Evolutionary conservation across 179 eudicot genomes (phyloP).

Genomic region (Silene vulgaris): DNA sequence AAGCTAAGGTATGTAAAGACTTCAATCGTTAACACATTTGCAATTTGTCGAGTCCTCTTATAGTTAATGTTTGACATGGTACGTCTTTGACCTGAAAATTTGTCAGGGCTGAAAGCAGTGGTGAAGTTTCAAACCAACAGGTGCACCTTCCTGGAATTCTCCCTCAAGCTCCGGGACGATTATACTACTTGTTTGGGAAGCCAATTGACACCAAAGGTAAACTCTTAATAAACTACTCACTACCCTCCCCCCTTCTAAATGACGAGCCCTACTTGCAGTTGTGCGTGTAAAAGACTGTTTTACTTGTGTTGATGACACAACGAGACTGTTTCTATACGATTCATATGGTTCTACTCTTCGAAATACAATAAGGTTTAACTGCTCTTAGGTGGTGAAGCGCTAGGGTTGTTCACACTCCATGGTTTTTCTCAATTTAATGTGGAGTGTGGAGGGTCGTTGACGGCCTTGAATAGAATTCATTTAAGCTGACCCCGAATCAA

Average conservation of each 20-base stretch:
- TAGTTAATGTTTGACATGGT: background rate
- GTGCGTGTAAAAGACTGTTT: too few relatives aligned
- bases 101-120: slow-evolving; percentile 38
- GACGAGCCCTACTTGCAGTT: background rate
- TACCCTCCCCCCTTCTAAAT: background rate
- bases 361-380: too few relatives aligned
- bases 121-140: slow-evolving; percentile 60
- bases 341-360: too few relatives aligned
- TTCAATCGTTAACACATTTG: background rate
- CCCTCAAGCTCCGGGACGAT: slow-evolving; percentile 69
- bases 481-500: too few relatives aligned
- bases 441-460: background rate
- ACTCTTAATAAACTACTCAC: background rate
- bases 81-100: background rate
- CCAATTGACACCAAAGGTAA: slow-evolving; percentile 62
- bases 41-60: background rate
- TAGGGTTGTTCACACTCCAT: background rate
- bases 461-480: too few relatives aligned
- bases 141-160: slow-evolving; percentile 46
- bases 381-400: too few relatives aligned
- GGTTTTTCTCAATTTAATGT: background rate
- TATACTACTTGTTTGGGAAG: slow-evolving; percentile 64
- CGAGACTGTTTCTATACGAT: too few relatives aligned
- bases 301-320: too few relatives aligned
- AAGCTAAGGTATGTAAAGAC: slow-evolving; percentile 40